A percentile compares a stretch with the other conserved stretches of the same genome.
Evolutionary conservation across 2,329 filamentous ascomycete species (phyloP).

Genomic region (Penicillium vulpinum): DNA sequence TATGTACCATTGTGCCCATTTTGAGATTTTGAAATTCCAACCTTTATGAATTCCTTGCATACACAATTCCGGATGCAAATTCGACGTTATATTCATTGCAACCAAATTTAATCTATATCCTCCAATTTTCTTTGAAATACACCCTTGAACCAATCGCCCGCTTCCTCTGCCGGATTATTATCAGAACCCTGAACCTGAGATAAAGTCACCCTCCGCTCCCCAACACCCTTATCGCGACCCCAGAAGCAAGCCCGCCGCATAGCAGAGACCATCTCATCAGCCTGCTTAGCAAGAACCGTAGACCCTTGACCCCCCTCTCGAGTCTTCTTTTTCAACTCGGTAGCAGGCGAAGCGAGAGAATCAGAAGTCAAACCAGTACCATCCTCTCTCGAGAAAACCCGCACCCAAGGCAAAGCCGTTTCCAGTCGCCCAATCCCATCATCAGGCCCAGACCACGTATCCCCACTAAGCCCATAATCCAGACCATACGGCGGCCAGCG

Average conservation of each 20-base stretch:
- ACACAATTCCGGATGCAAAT: not conserved
- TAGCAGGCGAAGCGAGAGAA: not conserved
- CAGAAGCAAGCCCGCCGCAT: conserved; percentile 48
- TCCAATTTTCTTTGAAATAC: conserved; percentile 11
- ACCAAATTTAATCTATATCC: not conserved
- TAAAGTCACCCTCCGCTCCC: conserved; percentile 37
- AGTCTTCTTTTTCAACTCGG: not conserved
- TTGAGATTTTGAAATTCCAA: not conserved
- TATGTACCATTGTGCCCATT: not conserved
- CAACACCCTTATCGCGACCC: conserved; percentile 42
- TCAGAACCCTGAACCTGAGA: not conserved
- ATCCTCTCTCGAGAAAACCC: conserved; percentile 23
- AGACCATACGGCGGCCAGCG: conserved; percentile 43
- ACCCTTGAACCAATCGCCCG: conserved; percentile 13
- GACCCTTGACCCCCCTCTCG: not conserved
- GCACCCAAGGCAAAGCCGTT: conserved; percentile 36
- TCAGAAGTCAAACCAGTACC: not conserved
- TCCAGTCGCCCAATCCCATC: conserved; percentile 27
- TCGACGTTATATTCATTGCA: too few species aligned
- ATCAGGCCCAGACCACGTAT: conserved; percentile 13
- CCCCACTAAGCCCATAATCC: conserved; percentile 32
- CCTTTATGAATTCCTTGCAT: not conserved
- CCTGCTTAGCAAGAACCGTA: conserved; percentile 40
- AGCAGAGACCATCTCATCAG: conserved; percentile 42
- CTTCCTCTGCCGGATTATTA: conserved; percentile 1